A percentile compares a stretch with the other conserved stretches of the same genome.
Evolutionary conservation across 257 asterid species (phyloP).

Genomic region (Solanum etuberosum): DNA sequence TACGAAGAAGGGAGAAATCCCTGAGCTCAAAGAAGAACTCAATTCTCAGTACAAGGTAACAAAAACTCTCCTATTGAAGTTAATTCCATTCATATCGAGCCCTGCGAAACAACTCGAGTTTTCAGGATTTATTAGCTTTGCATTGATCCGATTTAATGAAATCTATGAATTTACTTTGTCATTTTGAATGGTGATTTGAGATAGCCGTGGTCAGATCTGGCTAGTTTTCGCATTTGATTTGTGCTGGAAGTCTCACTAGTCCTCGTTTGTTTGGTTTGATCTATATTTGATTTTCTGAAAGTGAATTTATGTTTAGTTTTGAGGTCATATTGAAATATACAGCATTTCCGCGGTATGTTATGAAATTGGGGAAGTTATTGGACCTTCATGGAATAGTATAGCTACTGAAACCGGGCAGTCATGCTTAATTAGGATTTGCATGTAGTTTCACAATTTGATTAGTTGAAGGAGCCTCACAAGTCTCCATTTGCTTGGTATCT

Average conservation of each 20-base stretch:
- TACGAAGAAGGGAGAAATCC: slow-evolving; percentile 98
- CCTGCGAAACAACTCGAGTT: neutral
- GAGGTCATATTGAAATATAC: neutral
- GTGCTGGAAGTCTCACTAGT: neutral
- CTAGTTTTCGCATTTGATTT: slow-evolving; percentile 7
- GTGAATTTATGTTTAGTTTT: neutral
- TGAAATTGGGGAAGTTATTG: neutral
- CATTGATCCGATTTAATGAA: slow-evolving; percentile 21
- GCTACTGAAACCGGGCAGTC: neutral
- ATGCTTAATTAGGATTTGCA: neutral
- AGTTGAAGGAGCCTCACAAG: neutral
- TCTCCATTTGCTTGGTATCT: neutral
- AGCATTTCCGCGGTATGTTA: neutral
- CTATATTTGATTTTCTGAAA: neutral
- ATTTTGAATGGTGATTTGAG: slow-evolving; percentile 11
- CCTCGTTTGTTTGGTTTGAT: neutral
- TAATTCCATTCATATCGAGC: neutral
- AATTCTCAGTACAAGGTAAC: slow-evolving; percentile 97
- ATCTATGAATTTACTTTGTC: neutral
- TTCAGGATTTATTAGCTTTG: neutral
- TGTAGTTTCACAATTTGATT: neutral
- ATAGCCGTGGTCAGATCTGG: slow-evolving; percentile 29
- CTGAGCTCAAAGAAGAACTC: slow-evolving; percentile 98
- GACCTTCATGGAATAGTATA: neutral
- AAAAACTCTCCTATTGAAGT: neutral